Evolutionary conservation across 2,329 filamentous ascomycete genomes (phyloP), one percentile per base, ranked within the genome.

Genomic region (Moelleriella libera): DNA sequence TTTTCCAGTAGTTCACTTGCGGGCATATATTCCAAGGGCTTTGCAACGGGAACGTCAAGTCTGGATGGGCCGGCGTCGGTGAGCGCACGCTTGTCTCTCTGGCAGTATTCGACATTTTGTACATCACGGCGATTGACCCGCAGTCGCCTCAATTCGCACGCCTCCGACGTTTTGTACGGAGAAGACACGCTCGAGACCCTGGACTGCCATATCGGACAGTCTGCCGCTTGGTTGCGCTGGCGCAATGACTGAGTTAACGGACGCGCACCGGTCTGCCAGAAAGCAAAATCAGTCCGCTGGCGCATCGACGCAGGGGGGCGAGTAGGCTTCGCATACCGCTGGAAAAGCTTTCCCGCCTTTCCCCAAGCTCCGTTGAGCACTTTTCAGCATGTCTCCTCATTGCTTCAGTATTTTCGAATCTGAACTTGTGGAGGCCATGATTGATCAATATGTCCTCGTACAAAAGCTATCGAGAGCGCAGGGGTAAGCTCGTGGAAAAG

Each of bases 301-400:
- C 8, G 3, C 34, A 12, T 37, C 34, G 8, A 45, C 44, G n/a
- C 41, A 49, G 43, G 28, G 32, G 41, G 6, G 32, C 34, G 31
- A 11, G 12, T 7, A 32, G n/a, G 43, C 42, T 40, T 6, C 28
- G 2, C 52, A 41, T 51, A 63, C 60, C 52, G 7, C 9, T 42
- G 40, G 11, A n/a, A 14, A 54, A 51, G 50, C 47, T 47, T 46
- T 51, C 48, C 51, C 50, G 60, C 53, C 54, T 53, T 52, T 51
- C 56, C 49, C 53, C 53, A 56, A 63, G 54, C 58, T 60, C 56
- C 56, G 58, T 55, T 52, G 53, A 56, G 53, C 58, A 53, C 57
- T 60, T 56, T 57, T 59, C 54, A 65, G 59, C 63, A 65, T 65
- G 52, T 59, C 61, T 61, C 56, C 51, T 60, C 61, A 64, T 65